phyloP scores from a whole-genome alignment of 257 asterid species.

The Primulina huaijiensis region DNA sequence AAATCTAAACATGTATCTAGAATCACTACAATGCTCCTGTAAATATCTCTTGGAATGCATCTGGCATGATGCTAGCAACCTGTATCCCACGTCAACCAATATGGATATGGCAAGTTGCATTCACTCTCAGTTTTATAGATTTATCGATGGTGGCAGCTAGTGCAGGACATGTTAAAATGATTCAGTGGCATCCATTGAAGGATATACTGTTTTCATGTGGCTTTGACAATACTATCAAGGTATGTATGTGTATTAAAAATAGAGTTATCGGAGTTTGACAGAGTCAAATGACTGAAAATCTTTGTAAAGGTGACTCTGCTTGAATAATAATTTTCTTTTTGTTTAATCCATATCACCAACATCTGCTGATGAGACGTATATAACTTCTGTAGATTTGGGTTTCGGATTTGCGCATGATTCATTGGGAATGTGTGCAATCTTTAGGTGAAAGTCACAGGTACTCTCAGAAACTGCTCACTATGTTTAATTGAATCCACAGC shows the following conservation, averaged over 20 bases:
- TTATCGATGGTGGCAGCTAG: conserved; percentile 70
- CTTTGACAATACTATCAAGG: conserved; percentile 49
- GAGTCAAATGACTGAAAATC: conserved; percentile 14
- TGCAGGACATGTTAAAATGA: conserved; percentile 86
- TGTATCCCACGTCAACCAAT: conserved; percentile 89
- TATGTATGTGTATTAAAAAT: conserved; percentile 23
- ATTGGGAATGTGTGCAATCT: conserved; percentile 83
- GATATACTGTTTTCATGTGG: too few relatives aligned
- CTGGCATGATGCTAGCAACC: conserved; percentile 48
- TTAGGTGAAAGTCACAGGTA: conserved; percentile 67
- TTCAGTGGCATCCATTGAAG: conserved; percentile 28
- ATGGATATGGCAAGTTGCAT: conserved; percentile 83
- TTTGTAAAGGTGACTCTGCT: background rate
- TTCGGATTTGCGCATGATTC: conserved; percentile 55
- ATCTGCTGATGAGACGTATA: background rate
- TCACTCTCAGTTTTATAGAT: conserved; percentile 67
- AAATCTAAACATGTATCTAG: conserved; percentile 29
- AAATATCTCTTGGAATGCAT: conserved; percentile 20
- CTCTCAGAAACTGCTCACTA: conserved; percentile 2
- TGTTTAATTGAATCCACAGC: conserved; percentile 1
- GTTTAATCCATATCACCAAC: conserved; percentile 5
- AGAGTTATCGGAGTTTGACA: background rate
- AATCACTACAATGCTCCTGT: conserved; percentile 92
- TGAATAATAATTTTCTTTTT: background rate
- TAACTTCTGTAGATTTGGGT: conserved; percentile 65